Evolutionary conservation across 345 rosid genomes (phyloP), one percentile per base, ranked within the genome.

Genomic region (Camelina laxa): DNA sequence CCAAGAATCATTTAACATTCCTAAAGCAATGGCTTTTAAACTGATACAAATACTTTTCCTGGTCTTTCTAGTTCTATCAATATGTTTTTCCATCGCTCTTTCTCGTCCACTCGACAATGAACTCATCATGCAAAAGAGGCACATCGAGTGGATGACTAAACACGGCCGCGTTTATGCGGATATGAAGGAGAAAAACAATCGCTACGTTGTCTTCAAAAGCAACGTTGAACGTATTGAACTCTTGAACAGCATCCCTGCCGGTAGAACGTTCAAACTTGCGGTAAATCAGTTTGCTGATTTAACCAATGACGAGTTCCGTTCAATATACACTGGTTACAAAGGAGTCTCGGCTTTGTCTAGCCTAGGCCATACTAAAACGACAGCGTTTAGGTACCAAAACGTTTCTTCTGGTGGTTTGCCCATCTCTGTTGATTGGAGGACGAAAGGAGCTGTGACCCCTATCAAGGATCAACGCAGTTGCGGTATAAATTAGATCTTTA

Each of bases 251-350:
- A 39, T 55, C 17, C 30, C 42, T 1, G 4, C 55, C 0, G 73
- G 75, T 15, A 76, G 77, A 19, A 73, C 75, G 15, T 86, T 67
- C 60, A 84, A 82, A 66, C 75, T 86, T 5, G 75, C 76, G 4
- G 75, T 75, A 2, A 86, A 86, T 36, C 80, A 79, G 57, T 84
- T 86, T 60, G 80, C 87, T 3, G 89, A 86, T 75, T 71, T 84
- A 19, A 84, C 86, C 14, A 82, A 84, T 9, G 87, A 82, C 15
- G 87, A 86, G 17, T 86, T 86, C 9, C 80, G 78, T 20, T 63
- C 83, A 14, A 47, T 59, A 39, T 55, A 76, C 48, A 83, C 82
- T 30, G 73, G 87, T 36, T 85, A 55, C 67, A 81, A 72, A 73
- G 48, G 64, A 22, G 14, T 60, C 65, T 62, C 62, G 6, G 16